These are phyloP conservation scores for Peniophora sp. DNA, from an alignment of 1,284 basidiomycete genomes.

Conservation along the genomic window DNA sequence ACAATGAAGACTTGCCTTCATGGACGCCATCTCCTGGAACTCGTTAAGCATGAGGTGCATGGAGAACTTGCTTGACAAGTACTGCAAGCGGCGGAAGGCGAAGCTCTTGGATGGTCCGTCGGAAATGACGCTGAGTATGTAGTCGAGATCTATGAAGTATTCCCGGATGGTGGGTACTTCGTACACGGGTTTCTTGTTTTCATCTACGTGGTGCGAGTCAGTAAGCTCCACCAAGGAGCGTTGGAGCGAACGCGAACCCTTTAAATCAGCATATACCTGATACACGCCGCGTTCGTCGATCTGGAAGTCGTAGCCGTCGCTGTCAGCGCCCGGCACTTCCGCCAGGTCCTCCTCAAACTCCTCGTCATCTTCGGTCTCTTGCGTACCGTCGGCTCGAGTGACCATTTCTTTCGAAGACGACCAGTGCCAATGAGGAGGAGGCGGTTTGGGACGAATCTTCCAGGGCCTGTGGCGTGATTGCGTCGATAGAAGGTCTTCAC, in stretches of 20 bases:
- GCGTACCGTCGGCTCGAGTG: slow-evolving; percentile 1
- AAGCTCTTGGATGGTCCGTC: slow-evolving; percentile 96
- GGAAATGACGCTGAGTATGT: slow-evolving; percentile 76
- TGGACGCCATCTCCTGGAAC: slow-evolving; percentile 89
- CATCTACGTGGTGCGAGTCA: slow-evolving; percentile 11
- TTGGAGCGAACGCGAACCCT: slow-evolving; percentile 24
- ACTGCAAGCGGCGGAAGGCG: slow-evolving; percentile 89
- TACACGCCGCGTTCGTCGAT: slow-evolving; percentile 85
- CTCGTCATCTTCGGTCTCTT: slow-evolving; percentile 26
- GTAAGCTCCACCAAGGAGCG: background rate
- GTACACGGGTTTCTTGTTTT: slow-evolving; percentile 54
- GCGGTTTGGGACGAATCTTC: slow-evolving; percentile 86
- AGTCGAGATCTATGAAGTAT: slow-evolving; percentile 97
- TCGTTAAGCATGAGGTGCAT: slow-evolving; percentile 94
- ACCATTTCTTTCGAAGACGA: slow-evolving; percentile 45
- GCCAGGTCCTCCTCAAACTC: slow-evolving; percentile 66
- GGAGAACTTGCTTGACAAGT: slow-evolving; percentile 91
- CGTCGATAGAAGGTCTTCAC: slow-evolving; percentile 11
- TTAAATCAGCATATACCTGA: slow-evolving; percentile 58
- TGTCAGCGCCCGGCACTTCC: slow-evolving; percentile 50
- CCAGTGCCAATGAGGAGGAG: slow-evolving; percentile 92
- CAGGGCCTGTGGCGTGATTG: slow-evolving; percentile 48
- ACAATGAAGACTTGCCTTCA: slow-evolving; percentile 63
- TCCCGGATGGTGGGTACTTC: slow-evolving; percentile 84
- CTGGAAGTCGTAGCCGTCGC: slow-evolving; percentile 53